Evolutionary conservation across 345 rosid genomes (phyloP).

Genomic region (Salix udensis): DNA sequence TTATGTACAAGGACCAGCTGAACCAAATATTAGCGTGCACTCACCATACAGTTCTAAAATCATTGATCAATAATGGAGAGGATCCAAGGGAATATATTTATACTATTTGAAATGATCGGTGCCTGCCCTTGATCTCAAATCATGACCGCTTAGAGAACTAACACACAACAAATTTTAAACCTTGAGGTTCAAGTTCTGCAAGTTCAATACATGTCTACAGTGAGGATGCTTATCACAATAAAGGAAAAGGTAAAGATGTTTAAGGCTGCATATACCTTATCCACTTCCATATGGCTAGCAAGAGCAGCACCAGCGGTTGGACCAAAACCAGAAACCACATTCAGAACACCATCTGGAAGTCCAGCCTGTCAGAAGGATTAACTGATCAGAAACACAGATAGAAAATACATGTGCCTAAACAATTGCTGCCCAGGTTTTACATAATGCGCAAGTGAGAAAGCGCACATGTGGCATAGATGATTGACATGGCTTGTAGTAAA

Average conservation of each 20-base stretch:
- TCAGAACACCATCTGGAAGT: constrained; percentile 84
- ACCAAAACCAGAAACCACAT: constrained; percentile 84
- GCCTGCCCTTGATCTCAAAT: background rate
- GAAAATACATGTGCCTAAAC: background rate
- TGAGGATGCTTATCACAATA: background rate
- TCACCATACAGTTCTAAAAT: background rate
- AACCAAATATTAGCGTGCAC: background rate
- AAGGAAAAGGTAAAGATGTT: background rate
- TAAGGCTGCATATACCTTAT: constrained; percentile 52
- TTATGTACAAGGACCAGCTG: background rate
- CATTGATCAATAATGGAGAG: no score
- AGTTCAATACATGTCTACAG: background rate
- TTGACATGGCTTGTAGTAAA: no score
- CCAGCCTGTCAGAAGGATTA: constrained; percentile 59
- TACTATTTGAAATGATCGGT: background rate
- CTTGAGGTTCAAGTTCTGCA: background rate
- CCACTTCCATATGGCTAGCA: constrained; percentile 86
- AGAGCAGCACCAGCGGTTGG: constrained; percentile 86
- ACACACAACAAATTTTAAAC: background rate
- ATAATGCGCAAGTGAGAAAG: background rate
- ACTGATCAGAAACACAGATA: constrained; percentile 1
- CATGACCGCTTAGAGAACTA: background rate
- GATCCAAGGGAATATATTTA: no score
- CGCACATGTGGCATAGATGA: background rate
- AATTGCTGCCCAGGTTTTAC: background rate